Evolutionary conservation across 2,329 filamentous ascomycete genomes (phyloP).

Genomic region (Esteya vermicola): DNA sequence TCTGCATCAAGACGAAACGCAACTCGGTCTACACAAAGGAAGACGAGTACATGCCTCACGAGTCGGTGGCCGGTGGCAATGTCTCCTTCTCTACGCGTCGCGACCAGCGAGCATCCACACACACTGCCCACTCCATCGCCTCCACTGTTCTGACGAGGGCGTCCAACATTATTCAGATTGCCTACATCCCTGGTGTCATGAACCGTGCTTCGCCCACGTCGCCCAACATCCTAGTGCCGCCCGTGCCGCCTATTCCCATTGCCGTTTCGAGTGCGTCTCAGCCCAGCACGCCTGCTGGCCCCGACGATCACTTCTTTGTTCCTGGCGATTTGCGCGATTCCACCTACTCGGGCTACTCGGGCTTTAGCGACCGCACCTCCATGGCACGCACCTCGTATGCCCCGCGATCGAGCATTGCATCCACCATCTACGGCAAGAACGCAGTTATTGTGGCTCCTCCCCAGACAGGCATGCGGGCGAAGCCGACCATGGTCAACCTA

Average conservation of each 20-base stretch:
- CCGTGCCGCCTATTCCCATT: slow-evolving; percentile 80
- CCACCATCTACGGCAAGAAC: slow-evolving; percentile 87
- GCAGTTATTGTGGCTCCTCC: slow-evolving; percentile 71
- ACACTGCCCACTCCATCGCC: slow-evolving; percentile 82
- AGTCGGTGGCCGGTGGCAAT: slow-evolving; percentile 28
- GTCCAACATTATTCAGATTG: slow-evolving; percentile 98
- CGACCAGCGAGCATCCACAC: slow-evolving; percentile 59
- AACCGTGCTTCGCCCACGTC: slow-evolving; percentile 81
- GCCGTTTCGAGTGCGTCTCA: slow-evolving; percentile 33
- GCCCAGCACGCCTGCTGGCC: slow-evolving; percentile 38
- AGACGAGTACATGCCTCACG: slow-evolving; percentile 39
- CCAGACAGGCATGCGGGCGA: slow-evolving; percentile 74
- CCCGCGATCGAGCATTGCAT: slow-evolving; percentile 64
- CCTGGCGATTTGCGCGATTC: slow-evolving; percentile 83
- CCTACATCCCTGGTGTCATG: slow-evolving; percentile 93
- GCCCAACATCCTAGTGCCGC: slow-evolving; percentile 68
- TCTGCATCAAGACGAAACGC: slow-evolving; percentile 69
- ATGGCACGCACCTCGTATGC: slow-evolving; percentile 44
- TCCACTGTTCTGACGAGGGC: slow-evolving; percentile 91
- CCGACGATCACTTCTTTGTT: slow-evolving; percentile 85
- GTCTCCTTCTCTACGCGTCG: slow-evolving; percentile 37
- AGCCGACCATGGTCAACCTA: slow-evolving; percentile 87
- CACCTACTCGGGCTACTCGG: slow-evolving; percentile 68
- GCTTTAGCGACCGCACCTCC: slow-evolving; percentile 46
- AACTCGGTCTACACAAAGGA: slow-evolving; percentile 26